phyloP scores from a whole-genome alignment of 75 land plant genomes.

The Adiantum capillusveneris region DNA sequence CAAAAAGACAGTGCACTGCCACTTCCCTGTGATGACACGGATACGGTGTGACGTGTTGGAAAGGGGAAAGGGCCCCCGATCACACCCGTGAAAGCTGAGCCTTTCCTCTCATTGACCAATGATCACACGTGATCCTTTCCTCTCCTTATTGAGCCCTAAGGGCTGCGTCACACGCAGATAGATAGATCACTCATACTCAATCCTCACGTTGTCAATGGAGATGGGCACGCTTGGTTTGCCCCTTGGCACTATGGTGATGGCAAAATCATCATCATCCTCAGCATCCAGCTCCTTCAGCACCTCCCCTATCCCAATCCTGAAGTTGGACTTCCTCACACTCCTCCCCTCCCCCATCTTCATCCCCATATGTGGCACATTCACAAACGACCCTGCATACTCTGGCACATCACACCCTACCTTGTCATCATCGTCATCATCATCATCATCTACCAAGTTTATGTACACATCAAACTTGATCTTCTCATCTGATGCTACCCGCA shows the following conservation, averaged over 20 bases:
- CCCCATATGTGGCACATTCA: conserved; percentile 28
- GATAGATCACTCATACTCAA: conserved; percentile 11
- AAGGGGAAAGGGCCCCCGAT: too few relatives aligned
- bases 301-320: conserved; percentile 17
- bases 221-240: neutral
- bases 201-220: neutral
- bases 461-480: conserved; percentile 50
- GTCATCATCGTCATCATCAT: neutral
- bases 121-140: too few relatives aligned
- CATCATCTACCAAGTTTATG: conserved; percentile 26
- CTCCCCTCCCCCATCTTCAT: too few relatives aligned
- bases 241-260: conserved; percentile 17
- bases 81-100: too few relatives aligned
- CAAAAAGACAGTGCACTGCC: too few relatives aligned
- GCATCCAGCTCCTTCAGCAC: conserved; percentile 10
- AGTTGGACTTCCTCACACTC: conserved; percentile 15
- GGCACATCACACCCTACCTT: conserved; percentile 8
- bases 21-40: too few relatives aligned
- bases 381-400: conserved; percentile 51
- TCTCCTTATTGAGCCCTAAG: too few relatives aligned
- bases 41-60: too few relatives aligned
- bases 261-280: conserved; percentile 6
- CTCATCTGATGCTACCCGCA: conserved; percentile 18
- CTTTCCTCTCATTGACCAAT: too few relatives aligned
- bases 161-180: too few relatives aligned